Percentiles rank a stretch among this genome's conserved stretches.
These are phyloP conservation scores for Erythrophleum ivorense DNA, from an alignment of 331 rosid species.

Conservation along the genomic window DNA sequence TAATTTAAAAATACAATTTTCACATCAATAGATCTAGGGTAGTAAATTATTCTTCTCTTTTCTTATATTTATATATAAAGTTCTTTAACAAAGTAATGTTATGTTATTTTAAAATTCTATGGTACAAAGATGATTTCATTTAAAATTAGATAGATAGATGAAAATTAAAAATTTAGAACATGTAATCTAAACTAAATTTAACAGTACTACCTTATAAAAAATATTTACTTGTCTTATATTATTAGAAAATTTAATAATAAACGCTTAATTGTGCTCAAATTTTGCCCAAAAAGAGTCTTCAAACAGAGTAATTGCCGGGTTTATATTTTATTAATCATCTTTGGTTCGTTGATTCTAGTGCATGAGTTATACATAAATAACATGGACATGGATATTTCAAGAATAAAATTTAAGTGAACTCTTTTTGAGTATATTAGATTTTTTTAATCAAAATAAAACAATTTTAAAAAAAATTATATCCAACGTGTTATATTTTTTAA, in stretches of 20 bases:
- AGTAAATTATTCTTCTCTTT: too few species aligned
- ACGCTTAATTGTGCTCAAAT: background rate
- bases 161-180: too few species aligned
- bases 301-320: background rate
- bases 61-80: too few species aligned
- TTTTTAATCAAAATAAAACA: background rate
- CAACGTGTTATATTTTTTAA: background rate
- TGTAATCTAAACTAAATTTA: too few species aligned
- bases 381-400: background rate
- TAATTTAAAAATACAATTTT: too few species aligned
- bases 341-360: background rate
- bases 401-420: background rate
- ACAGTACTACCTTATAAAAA: too few species aligned
- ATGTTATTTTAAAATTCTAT: too few species aligned
- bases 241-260: background rate
- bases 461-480: background rate
- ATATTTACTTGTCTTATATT: background rate
- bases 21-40: too few species aligned
- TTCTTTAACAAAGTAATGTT: too few species aligned
- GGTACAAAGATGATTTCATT: too few species aligned
- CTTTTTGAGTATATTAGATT: background rate
- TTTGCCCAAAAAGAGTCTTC: background rate
- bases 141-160: too few species aligned
- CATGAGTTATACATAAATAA: background rate
- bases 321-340: background rate